A percentile compares a stretch with the other conserved stretches of the same genome.
Evolutionary conservation across 1,284 basidiomycete genomes (phyloP).

Genomic region (Inonotus obliquus): DNA sequence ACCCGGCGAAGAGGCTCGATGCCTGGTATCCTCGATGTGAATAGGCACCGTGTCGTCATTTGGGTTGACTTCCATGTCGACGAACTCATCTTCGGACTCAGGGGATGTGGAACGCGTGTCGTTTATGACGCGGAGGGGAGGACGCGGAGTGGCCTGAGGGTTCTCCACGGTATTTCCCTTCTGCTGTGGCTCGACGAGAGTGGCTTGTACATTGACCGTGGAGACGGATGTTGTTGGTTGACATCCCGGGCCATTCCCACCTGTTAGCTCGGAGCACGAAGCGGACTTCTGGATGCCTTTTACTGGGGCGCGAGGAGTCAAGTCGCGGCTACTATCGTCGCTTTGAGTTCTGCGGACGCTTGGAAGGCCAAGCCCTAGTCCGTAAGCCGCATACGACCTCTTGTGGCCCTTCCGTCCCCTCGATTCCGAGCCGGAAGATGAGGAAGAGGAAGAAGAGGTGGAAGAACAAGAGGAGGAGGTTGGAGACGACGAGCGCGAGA

Average conservation of each 20-base stretch:
- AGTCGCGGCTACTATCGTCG: too few species aligned
- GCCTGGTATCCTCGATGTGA: not conserved
- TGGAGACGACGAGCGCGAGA: not conserved
- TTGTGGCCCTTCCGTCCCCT: not conserved
- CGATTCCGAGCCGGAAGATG: not conserved
- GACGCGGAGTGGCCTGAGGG: not conserved
- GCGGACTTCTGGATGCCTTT: not conserved
- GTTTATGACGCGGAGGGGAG: not conserved
- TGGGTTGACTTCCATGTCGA: not conserved
- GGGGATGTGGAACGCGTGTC: too few species aligned
- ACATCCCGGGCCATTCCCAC: not conserved
- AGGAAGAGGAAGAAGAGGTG: not conserved
- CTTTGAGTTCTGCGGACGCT: too few species aligned
- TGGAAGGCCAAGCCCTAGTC: too few species aligned
- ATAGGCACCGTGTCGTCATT: not conserved
- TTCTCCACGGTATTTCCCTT: not conserved
- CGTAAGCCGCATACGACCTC: not conserved
- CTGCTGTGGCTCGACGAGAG: not conserved
- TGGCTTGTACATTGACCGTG: not conserved
- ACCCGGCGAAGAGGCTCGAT: not conserved
- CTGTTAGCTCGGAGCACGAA: not conserved
- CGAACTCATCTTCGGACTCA: not conserved
- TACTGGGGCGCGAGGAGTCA: too few species aligned
- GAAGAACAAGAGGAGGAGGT: too few species aligned
- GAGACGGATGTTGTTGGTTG: not conserved